Evolutionary conservation across 495 filamentous ascomycete species (phyloP), one percentile per base, ranked within the genome.

Genomic region (Aspergillus steynii): DNA sequence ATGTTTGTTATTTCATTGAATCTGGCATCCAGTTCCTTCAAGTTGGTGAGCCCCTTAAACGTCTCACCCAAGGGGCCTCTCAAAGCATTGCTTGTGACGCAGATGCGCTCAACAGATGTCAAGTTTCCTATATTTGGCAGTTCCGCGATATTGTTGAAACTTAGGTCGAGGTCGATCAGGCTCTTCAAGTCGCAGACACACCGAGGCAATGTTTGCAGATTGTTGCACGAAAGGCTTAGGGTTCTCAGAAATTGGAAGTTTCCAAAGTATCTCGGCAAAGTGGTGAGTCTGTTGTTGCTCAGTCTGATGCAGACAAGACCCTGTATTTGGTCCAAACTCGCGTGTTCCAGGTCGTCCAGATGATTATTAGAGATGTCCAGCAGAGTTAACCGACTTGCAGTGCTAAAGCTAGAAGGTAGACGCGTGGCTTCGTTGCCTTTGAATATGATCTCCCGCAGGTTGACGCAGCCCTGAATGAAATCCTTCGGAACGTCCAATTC

Each of bases 291-390:
- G 64, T 99, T 99, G 71, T 98, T 98, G 50, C 92, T 90, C 67
- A 98, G 80, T 66, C 93, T 97, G 51, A 99, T 82, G 66, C 93
- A 96, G 51, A 96, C 84, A 26, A 99, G 79, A n/a, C 89, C 86
- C 26, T 80, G 75, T 42, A 92, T 74, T 51, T 82, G 82, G 60
- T 87, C 79, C 27, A 99, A 83, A 32, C 90, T 85, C 14, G 91
- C 90, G 66, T 94, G 86, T 29, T 95, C 92, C 15, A 99, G 76
- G 62, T 93, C 83, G 62, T 96, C 91, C 10, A 99, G 76, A 52
- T 88, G 83, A 68, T 99, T 99, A 66, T 97, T 98, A 0, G 94
- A 97, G 6, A 97, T 85, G 71, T 99, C 96, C 55, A 99, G 82
- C 65, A 90, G 89, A 0, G 92, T 96, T 63, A 99, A 77, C 53